phyloP scores from a whole-genome alignment of 2,329 filamentous ascomycete genomes.

The Sporothrix inflata region DNA sequence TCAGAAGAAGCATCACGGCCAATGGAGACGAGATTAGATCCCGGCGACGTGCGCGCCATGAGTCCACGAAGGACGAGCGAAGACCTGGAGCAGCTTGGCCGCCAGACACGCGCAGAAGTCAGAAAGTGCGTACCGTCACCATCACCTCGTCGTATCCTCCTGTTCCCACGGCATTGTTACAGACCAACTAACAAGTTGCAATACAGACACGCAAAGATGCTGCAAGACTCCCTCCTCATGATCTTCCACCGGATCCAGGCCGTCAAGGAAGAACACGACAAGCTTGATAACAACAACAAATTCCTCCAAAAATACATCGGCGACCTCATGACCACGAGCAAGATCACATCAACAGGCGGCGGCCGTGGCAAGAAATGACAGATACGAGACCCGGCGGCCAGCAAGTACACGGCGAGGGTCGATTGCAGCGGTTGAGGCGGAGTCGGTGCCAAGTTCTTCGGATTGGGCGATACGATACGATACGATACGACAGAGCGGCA shows the following conservation, averaged over 20 bases:
- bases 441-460: not conserved
- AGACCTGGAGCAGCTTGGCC: constrained; percentile 84
- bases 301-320: constrained; percentile 98
- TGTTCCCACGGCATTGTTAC: too few species aligned
- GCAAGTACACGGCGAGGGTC: not conserved
- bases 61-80: constrained; percentile 88
- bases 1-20: constrained; percentile 68
- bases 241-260: constrained; percentile 94
- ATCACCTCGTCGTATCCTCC: not conserved
- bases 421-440: not conserved
- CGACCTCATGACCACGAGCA: constrained; percentile 86
- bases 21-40: constrained; percentile 74
- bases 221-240: constrained; percentile 86
- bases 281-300: constrained; percentile 94
- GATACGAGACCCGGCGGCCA: not conserved
- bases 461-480: not conserved
- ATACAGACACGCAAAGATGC: constrained; percentile 76
- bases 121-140: constrained; percentile 51
- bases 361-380: constrained; percentile 58
- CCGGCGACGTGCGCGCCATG: constrained; percentile 91
- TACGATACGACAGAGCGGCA: not conserved
- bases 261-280: constrained; percentile 92
- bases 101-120: constrained; percentile 73
- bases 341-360: constrained; percentile 62
- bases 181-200: not conserved